Base-by-base conservation (phyloP, 2,329 filamentous ascomycete species). In the Trichoderma harzianum region DNA sequence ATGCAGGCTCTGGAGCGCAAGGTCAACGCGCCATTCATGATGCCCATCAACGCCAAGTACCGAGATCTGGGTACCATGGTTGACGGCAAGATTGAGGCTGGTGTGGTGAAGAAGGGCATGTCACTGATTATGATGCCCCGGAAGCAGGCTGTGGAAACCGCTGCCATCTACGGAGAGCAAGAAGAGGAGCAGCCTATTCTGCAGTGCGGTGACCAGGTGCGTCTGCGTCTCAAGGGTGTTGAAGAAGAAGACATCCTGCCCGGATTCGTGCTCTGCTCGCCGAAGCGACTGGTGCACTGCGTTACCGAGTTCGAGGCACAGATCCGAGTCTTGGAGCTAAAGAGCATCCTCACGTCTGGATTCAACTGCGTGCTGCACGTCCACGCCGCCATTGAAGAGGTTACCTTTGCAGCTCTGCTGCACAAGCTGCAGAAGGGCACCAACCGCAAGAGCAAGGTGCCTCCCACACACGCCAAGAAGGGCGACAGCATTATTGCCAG, bases 291-390 rank as follows among this genome's bases (percentile, higher is more conserved):
- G 36, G 96, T 98, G 26, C 94, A 99, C 85, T 95, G 91, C 78
- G 97, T 99, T 47, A 84, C 87, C 66, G 86, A 91, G 64, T 99
- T 99, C 77, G 97, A 99, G 84, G 97, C 96, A 3, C 97, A 99
- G 84, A 97, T 99, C 79, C 91, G 94, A 72, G 94, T 99, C 75
- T 86, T 99, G 66, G 96, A 99, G 75, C 86, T 99, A 75, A 98
- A 97, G 89, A 94, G 86, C 78, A 99, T 99, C 79, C 87, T 99
- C 51, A 93, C 92, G 10, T 94, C 95, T 24, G 96, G 96, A 67
- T 99, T 97, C 86, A 98, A 98, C 85, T 99, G 96, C 79, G 97
- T 99, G 53, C 86, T 99, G 76, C 96, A 99, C 84, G 93, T 99
- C 26, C 96, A 99, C 83, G 94, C 95, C 5, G 96, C 96, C 26